Evolutionary conservation across 1,284 basidiomycete genomes (phyloP).

Genomic region (Pseudozyma sp.): DNA sequence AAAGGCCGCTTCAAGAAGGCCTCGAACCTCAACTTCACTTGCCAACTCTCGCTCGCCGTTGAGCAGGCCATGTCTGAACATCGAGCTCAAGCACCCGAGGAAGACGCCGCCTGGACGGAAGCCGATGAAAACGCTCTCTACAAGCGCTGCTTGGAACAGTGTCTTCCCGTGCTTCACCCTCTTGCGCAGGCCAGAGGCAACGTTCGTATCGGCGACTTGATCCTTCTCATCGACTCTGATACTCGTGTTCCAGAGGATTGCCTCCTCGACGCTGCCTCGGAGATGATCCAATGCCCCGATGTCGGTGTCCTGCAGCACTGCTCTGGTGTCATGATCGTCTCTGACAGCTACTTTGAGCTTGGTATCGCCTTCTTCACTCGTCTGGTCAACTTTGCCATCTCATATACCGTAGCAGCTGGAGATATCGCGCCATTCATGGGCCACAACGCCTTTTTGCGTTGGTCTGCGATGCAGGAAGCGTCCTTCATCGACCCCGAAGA

Average conservation of each 20-base stretch:
- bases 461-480: slow-evolving; percentile 84
- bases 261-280: slow-evolving; percentile 83
- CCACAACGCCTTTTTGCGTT: slow-evolving; percentile 86
- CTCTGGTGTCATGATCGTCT: slow-evolving; percentile 84
- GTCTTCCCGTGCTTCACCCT: slow-evolving; percentile 71
- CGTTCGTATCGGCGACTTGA: slow-evolving; percentile 55
- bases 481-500: slow-evolving; percentile 78
- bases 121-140: slow-evolving; percentile 47
- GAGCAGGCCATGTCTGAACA: slow-evolving; percentile 76
- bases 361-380: slow-evolving; percentile 79
- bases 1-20: slow-evolving; percentile 90
- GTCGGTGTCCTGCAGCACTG: slow-evolving; percentile 85
- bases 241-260: slow-evolving; percentile 89
- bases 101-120: slow-evolving; percentile 27
- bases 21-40: slow-evolving; percentile 87
- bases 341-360: slow-evolving; percentile 86
- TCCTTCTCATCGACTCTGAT: slow-evolving; percentile 75
- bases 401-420: slow-evolving; percentile 70
- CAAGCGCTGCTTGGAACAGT: slow-evolving; percentile 24
- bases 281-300: slow-evolving; percentile 80
- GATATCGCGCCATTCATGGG: slow-evolving; percentile 80
- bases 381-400: slow-evolving; percentile 56
- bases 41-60: slow-evolving; percentile 78
- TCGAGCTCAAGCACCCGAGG: slow-evolving; percentile 10
- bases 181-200: slow-evolving; percentile 68